Evolutionary conservation across 805 yeast species (phyloP).

Genomic region (Ogataea corticis): DNA sequence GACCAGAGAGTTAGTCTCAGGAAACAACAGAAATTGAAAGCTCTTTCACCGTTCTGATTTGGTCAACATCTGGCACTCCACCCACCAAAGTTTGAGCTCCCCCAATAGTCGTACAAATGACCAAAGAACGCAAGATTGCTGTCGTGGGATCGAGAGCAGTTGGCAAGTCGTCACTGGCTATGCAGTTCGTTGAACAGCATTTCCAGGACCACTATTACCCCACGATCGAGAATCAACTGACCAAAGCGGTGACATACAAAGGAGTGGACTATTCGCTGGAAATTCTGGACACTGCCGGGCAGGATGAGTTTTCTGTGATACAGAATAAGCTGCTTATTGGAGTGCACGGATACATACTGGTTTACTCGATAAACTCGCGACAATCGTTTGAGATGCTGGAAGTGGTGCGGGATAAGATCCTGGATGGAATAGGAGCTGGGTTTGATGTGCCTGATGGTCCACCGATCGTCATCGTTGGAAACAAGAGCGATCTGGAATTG

Average conservation of each 20-base stretch:
- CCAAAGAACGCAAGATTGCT: constrained; percentile 71
- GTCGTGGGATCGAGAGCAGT: constrained; percentile 88
- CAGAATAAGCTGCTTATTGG: constrained; percentile 78
- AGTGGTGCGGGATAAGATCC: constrained; percentile 78
- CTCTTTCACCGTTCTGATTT: too few species aligned
- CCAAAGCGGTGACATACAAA: constrained; percentile 65
- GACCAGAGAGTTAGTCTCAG: too few species aligned
- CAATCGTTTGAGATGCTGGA: constrained; percentile 76
- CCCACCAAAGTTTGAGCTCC: too few species aligned
- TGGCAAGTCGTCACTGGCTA: constrained; percentile 83
- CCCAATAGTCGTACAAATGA: constrained; percentile 11
- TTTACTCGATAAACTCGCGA: constrained; percentile 78
- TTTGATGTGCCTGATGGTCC: constrained; percentile 37
- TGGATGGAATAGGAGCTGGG: constrained; percentile 59
- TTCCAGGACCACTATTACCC: constrained; percentile 90
- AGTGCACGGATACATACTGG: constrained; percentile 78
- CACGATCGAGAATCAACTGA: constrained; percentile 83
- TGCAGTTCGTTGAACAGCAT: constrained; percentile 83
- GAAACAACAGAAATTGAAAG: too few species aligned
- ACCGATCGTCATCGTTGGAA: constrained; percentile 51
- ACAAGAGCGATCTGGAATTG: constrained; percentile 54
- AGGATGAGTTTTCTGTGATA: constrained; percentile 82
- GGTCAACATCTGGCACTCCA: too few species aligned
- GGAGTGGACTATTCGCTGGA: constrained; percentile 80
- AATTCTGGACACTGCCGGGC: constrained; percentile 90